phyloP scores from a whole-genome alignment of 169 alveolate genomes.

The Cryptosporidium ubiquitum region DNA sequence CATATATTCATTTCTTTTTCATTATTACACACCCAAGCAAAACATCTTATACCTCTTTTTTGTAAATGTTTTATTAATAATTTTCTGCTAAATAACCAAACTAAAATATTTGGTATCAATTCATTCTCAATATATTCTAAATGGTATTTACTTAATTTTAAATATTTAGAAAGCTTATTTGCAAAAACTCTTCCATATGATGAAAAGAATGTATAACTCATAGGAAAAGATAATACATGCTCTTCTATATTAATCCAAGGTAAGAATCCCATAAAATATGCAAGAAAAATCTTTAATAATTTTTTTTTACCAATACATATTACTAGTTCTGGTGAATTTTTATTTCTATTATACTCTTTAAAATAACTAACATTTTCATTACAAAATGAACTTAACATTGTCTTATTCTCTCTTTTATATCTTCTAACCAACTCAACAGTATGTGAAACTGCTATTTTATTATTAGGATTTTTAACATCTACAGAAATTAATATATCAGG shows the following conservation, averaged over 20 bases:
- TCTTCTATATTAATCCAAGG: conserved; percentile 58
- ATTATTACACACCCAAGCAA: conserved; percentile 74
- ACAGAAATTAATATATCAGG: conserved; percentile 40
- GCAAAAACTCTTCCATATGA: conserved; percentile 10
- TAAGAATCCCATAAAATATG: conserved; percentile 43
- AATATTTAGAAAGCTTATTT: conserved; percentile 24
- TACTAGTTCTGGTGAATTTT: conserved; percentile 1
- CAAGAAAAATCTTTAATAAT: conserved; percentile 4
- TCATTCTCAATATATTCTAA: conserved; percentile 13
- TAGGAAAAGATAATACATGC: conserved; percentile 66
- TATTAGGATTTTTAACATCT: conserved; percentile 64
- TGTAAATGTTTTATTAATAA: conserved; percentile 46
- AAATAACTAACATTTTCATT: conserved; percentile 22
- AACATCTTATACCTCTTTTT: conserved; percentile 66
- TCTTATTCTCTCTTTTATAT: conserved; percentile 52
- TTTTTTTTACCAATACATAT: conserved; percentile 31
- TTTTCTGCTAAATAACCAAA: conserved; percentile 43
- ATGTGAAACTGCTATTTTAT: conserved; percentile 7
- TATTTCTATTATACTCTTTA: conserved; percentile 8
- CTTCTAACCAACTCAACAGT: conserved; percentile 41
- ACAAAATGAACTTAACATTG: conserved; percentile 57
- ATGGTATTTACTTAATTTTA: background rate
- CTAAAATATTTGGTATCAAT: conserved; percentile 2
- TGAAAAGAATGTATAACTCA: conserved; percentile 56
- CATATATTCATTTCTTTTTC: conserved; percentile 49